Base-by-base conservation (phyloP, 2,329 filamentous ascomycete species). In the Aspergillus aculeatinus region DNA sequence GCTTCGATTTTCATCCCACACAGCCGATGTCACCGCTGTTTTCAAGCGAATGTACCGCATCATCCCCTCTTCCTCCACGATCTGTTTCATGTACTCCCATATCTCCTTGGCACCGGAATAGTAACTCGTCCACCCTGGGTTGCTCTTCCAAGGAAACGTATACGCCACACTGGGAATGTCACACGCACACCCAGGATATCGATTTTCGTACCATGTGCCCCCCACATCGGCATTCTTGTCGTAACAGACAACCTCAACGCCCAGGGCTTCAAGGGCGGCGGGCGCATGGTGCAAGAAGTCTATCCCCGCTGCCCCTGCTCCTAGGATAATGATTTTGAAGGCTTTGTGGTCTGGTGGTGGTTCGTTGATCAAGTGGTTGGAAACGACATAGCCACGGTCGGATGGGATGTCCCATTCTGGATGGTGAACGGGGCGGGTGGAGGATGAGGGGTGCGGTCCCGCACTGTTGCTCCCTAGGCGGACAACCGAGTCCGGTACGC, bases 291-390 rank as follows among this genome's bases (percentile, higher is more conserved):
- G 27, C 67, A 74, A 14, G 70, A 66, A 25, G 75, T 60, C 58
- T 16, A 77, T 75, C 4, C 76, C 75, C 5, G 73, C 73, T 10
- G 76, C 67, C 1, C 75, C 76, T 2, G 73, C 72, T 6, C 75
- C 75, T 33, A 77, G 73, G 44, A 75, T 65, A 4, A 76, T 60
- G 7, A 77, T 64, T 49, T 68, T 65, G 56, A 76, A 48, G 2
- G 66, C 68, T 25, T 60, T 53, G 19, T 44, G 39, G 39, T 21
- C 48, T 5, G 29, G 48, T 2, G 49, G 48, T 1, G 58, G 48
- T 21, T 60, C 58, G 48, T 57, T 57, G 42, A 60, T 60, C 7
- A 60, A 29, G n/a, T 55, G 48, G 7, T 49, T n/a, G 2, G 53
- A 21, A 21, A 55, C 35, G 19, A 39, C 10, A 21, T 60, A 60